phyloP scores from a whole-genome alignment of 2,329 filamentous ascomycete species.

The Anthostomella pinea region DNA sequence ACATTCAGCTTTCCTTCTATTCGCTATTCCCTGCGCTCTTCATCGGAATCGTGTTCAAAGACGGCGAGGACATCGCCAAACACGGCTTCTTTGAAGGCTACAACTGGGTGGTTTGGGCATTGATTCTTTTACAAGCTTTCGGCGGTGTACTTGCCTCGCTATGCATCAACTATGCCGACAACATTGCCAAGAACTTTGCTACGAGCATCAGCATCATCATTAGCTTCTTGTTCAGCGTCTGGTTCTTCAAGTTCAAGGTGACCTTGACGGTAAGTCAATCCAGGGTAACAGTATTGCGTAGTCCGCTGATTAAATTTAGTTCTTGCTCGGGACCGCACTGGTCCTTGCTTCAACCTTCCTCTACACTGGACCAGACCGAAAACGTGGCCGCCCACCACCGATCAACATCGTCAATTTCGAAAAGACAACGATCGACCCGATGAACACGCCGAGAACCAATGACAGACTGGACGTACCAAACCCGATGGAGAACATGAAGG shows the following conservation, averaged over 20 bases:
- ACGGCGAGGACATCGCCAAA: slow-evolving; percentile 77
- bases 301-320: slow-evolving; percentile 52
- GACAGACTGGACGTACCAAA: slow-evolving; percentile 31
- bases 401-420: slow-evolving; percentile 73
- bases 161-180: slow-evolving; percentile 79
- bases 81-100: slow-evolving; percentile 94
- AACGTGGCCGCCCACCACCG: slow-evolving; percentile 59
- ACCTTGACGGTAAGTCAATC: slow-evolving; percentile 62
- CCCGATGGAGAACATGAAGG: slow-evolving; percentile 26
- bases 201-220: slow-evolving; percentile 89
- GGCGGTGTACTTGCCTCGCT: slow-evolving; percentile 83
- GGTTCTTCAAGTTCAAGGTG: slow-evolving; percentile 78
- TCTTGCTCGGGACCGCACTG: slow-evolving; percentile 72
- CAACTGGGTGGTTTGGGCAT: slow-evolving; percentile 85
- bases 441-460: slow-evolving; percentile 28
- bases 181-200: slow-evolving; percentile 91
- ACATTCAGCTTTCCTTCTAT: slow-evolving; percentile 92
- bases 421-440: slow-evolving; percentile 61
- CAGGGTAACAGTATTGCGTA: background rate
- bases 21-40: slow-evolving; percentile 87
- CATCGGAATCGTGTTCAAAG: slow-evolving; percentile 80
- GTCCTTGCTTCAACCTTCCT: slow-evolving; percentile 83
- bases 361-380: slow-evolving; percentile 68
- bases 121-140: slow-evolving; percentile 76
- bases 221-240: slow-evolving; percentile 80